Evolutionary conservation across 768 basidiomycete genomes (phyloP).

Genomic region (Boletus vinaceobasis): DNA sequence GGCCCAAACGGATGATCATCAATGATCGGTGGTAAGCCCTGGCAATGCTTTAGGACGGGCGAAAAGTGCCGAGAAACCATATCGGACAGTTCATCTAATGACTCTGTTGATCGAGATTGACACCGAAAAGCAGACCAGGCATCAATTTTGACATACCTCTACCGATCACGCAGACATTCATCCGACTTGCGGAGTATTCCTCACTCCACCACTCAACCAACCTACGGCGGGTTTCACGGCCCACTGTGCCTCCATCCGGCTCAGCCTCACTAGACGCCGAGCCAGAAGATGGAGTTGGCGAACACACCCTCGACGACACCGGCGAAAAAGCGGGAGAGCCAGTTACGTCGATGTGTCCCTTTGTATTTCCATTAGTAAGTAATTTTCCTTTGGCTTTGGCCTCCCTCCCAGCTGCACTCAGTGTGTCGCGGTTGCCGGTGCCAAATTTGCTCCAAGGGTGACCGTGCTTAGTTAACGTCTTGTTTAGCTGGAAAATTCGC

Average conservation of each 20-base stretch:
- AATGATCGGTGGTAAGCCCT: constrained; percentile 59
- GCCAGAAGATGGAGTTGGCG: constrained; percentile 55
- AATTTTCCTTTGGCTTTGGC: constrained; percentile 50
- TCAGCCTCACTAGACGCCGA: constrained; percentile 58
- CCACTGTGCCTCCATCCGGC: constrained; percentile 72
- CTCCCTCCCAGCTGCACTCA: constrained; percentile 58
- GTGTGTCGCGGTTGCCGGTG: constrained; percentile 75
- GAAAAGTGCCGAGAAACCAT: constrained; percentile 68
- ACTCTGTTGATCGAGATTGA: constrained; percentile 44
- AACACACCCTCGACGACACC: constrained; percentile 51
- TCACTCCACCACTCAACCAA: constrained; percentile 81
- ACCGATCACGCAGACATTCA: constrained; percentile 77
- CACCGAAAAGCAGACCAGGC: background rate
- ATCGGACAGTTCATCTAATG: constrained; percentile 66
- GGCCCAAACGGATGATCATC: constrained; percentile 74
- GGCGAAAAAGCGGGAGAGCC: constrained; percentile 40
- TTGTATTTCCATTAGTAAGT: constrained; percentile 23
- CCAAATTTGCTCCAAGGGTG: constrained; percentile 94
- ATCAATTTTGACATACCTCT: constrained; percentile 47
- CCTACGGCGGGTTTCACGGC: constrained; percentile 74
- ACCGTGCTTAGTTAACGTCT: constrained; percentile 72
- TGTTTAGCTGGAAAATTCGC: constrained; percentile 94
- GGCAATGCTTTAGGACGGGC: constrained; percentile 61
- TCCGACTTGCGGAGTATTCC: constrained; percentile 80
- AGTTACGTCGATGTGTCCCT: constrained; percentile 16